A percentile compares a stretch with the other conserved stretches of the same genome.
These are phyloP conservation scores for Didymella keratinophila DNA, from an alignment of 2,329 filamentous ascomycete species.

Conservation along the genomic window DNA sequence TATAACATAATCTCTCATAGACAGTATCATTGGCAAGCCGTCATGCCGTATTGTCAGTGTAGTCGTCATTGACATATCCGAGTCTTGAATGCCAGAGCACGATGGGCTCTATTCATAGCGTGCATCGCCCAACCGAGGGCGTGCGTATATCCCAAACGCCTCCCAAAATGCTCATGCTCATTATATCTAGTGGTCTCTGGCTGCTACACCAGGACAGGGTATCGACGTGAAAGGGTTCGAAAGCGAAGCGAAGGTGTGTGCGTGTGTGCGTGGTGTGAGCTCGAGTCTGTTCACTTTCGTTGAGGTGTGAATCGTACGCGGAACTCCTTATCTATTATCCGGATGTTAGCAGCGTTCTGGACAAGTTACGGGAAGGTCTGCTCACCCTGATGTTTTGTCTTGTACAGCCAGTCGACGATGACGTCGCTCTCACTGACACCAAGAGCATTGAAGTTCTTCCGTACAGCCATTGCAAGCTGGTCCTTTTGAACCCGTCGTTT, in stretches of 20 bases:
- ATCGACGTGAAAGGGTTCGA: conserved; percentile 44
- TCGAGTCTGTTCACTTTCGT: conserved; percentile 38
- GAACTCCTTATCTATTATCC: conserved; percentile 56
- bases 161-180: conserved; percentile 44
- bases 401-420: conserved; percentile 80
- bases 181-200: conserved; percentile 35
- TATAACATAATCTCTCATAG: conserved; percentile 3
- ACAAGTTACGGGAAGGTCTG: background rate
- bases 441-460: conserved; percentile 84
- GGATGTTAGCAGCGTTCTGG: conserved; percentile 11
- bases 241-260: conserved; percentile 34
- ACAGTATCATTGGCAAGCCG: conserved; percentile 9
- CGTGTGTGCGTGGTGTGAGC: conserved; percentile 19
- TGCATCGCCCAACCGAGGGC: conserved; percentile 14
- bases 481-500: conserved; percentile 74
- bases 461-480: conserved; percentile 73
- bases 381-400: conserved; percentile 66
- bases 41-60: conserved; percentile 15
- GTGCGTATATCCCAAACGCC: conserved; percentile 37
- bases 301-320: conserved; percentile 54
- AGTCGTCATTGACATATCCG: conserved; percentile 14
- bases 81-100: conserved; percentile 5
- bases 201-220: conserved; percentile 39
- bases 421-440: conserved; percentile 83
- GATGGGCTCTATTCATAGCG: conserved; percentile 12